A percentile compares a stretch with the other conserved stretches of the same genome.
phyloP scores from a whole-genome alignment of 83 land plant species.

The Picea abies region DNA sequence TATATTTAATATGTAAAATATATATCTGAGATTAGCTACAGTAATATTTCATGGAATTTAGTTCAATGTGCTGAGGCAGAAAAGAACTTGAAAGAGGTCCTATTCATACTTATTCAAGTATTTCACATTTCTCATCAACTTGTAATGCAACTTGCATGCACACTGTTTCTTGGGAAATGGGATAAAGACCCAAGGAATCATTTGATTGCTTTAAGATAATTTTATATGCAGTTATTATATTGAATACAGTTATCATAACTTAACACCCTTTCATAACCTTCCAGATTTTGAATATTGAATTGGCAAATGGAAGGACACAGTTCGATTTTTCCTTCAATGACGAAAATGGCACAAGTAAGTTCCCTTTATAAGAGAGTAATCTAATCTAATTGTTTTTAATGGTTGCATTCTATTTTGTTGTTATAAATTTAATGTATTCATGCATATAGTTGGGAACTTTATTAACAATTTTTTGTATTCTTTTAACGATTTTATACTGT shows the following conservation, averaged over 20 bases:
- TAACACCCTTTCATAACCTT: neutral
- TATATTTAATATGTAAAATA: neutral
- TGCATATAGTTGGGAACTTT: neutral
- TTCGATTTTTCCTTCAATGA: slow-evolving; percentile 5
- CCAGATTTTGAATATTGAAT: slow-evolving; percentile 15
- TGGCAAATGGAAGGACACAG: slow-evolving; percentile 15
- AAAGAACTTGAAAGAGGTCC: neutral
- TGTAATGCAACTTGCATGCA: no score
- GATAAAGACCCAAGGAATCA: neutral
- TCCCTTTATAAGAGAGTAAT: neutral
- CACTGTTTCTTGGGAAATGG: neutral
- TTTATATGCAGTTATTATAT: neutral
- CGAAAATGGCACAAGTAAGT: slow-evolving; percentile 12
- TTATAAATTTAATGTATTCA: neutral
- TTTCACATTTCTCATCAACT: neutral
- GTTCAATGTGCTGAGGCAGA: neutral
- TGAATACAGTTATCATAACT: neutral
- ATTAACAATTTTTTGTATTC: neutral
- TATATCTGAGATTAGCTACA: neutral
- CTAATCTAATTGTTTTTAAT: neutral
- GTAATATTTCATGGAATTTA: no score
- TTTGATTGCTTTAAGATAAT: neutral
- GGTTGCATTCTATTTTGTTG: neutral
- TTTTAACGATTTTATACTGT: neutral
- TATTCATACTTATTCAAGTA: neutral